Evolutionary conservation across 169 alveolate genomes (phyloP), one percentile per base, ranked within the genome.

Genomic region (Plasmodium yoelii): DNA sequence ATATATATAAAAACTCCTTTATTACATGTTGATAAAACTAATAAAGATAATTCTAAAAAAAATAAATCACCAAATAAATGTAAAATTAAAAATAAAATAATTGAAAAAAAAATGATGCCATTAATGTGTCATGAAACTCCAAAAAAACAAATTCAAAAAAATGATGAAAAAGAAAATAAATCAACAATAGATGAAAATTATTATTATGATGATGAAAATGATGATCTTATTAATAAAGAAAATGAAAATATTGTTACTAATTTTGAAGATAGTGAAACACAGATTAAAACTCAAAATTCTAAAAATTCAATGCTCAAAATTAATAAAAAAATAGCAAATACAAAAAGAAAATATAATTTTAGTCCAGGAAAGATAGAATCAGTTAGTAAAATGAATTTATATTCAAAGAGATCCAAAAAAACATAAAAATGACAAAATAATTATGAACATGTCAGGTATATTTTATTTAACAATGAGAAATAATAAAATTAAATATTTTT

Each of bases 1-100:
- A 77, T 77, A 80, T 77, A 77, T 44, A 77, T 77, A 46, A 77
- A 77, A 51, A 77, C 88, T 10, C 88, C 88, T 39, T 46, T 77
- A 64, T 51, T 77, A n/a, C 72, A 63, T 26, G 49, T 64, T 0
- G 88, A 77, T 64, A 63, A 77, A 34, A 19, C 24, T 3, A 64
- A 49, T 42, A 65, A 74, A 44, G 63, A 44, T 13, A 59, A 22
- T 57, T 42, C 60, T 19, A 77, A 13, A 64, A 61, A 77, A 77
- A 64, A 47, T n/a, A 57, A 57, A 26, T n/a, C 26, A 2, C 13
- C 64, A 5, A 77, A 28, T 57, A 77, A 51, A 49, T 56, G 69
- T 15, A 63, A 77, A 77, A 57, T 64, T 42, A 34, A 34, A 34
- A 61, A 77, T 26, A 77, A 77, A 49, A 22, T 28, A 22, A 39